Base-by-base conservation (phyloP, 148 eudicot species). In the Silene conica region DNA sequence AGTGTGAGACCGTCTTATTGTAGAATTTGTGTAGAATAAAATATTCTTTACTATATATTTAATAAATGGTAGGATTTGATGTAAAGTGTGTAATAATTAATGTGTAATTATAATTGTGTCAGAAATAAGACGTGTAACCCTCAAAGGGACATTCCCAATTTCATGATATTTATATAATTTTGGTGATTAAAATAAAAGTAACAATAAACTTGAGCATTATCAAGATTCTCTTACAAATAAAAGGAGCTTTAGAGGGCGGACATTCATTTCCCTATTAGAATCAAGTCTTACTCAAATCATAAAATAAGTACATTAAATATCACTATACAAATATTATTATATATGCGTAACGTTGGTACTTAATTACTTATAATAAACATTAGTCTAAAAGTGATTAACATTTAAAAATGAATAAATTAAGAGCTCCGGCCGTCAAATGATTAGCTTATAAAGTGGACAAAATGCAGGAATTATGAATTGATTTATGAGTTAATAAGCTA, bases 401-500 rank as follows among this genome's bases (percentile, higher is more conserved):
- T 73, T 66, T 67, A 31, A 54, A 69, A 62, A 21, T 26, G 54
- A 1, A 9, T 59, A 41, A 52, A 74, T 48, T 68, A 76, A 72
- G 52, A 69, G 71, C 75, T 79, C 67, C 67, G 50, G 79, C 81
- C 79, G 79, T 77, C 82, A 75, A 70, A 83, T 80, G 79, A 83
- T 83, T 83, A 83, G 75, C 73, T 63, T 76, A 55, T 50, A 73
- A 71, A 80, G 81, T 80, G 75, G 83, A 58, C 72, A 50, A 83
- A 80, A 83, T 67, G 43, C 75, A 83, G 67, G 83, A 76, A 83
- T 80, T 73, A 74, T 74, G 48, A 74, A 65, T 67, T 38, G 26
- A 69, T 72, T 56, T 25, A 68, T 62, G 56, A 66, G 76, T 34
- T 20, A 64, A 70, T 21, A 22, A 15, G 60, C 13, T 50, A 34